These are phyloP conservation scores for Emmonsia crescens DNA, from an alignment of 2,329 filamentous ascomycete species.

Conservation along the genomic window DNA sequence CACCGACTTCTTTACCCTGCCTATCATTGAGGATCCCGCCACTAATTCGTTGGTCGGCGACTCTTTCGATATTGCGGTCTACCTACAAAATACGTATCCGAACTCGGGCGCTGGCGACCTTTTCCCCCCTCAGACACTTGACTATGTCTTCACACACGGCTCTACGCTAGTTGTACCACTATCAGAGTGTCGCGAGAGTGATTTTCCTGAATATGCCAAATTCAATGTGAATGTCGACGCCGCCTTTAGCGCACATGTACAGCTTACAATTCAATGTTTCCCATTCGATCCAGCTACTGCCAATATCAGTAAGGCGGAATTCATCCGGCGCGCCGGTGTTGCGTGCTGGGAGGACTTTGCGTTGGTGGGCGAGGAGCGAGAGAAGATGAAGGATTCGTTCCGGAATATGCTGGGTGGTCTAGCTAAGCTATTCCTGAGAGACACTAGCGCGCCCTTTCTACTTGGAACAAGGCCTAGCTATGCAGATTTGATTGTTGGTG, in stretches of 20 bases:
- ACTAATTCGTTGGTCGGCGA: slow-evolving; percentile 43
- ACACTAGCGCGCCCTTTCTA: slow-evolving; percentile 39
- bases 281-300: slow-evolving; percentile 43
- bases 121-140: slow-evolving; percentile 37
- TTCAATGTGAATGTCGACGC: slow-evolving; percentile 49
- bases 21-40: slow-evolving; percentile 41
- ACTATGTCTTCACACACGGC: slow-evolving; percentile 28
- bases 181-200: slow-evolving; percentile 20
- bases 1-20: slow-evolving; percentile 49
- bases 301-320: slow-evolving; percentile 37
- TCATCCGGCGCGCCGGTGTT: slow-evolving; percentile 39
- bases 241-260: slow-evolving; percentile 39
- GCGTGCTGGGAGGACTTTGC: slow-evolving; percentile 31
- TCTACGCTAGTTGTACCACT: slow-evolving; percentile 29
- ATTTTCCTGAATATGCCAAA: slow-evolving; percentile 31
- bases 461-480: slow-evolving; percentile 38
- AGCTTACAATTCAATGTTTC: slow-evolving; percentile 33
- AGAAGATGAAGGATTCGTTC: slow-evolving; percentile 32
- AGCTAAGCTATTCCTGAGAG: slow-evolving; percentile 32
- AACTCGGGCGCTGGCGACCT: slow-evolving; percentile 36
- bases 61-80: slow-evolving; percentile 54
- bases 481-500: slow-evolving; percentile 48
- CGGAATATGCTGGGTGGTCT: slow-evolving; percentile 33
- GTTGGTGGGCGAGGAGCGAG: slow-evolving; percentile 30
- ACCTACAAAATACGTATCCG: slow-evolving; percentile 46